These are phyloP conservation scores for Poterioochromonas sp. DNA, from an alignment of 352 stramenopile genomes.

Conservation along the genomic window DNA sequence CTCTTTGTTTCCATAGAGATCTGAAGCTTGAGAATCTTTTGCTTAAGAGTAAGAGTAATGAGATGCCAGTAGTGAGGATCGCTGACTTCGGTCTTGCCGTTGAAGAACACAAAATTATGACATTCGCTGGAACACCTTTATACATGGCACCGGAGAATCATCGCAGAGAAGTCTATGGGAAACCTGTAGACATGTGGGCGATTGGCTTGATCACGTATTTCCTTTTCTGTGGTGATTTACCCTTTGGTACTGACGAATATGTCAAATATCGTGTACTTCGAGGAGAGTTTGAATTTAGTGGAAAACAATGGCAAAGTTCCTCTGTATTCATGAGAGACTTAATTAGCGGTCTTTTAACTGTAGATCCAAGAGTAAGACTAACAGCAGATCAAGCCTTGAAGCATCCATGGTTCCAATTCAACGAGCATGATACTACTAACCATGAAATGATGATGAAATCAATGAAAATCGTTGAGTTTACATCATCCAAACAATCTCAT, in stretches of 20 bases:
- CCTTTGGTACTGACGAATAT: slow-evolving; percentile 79
- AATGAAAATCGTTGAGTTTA: too few relatives aligned
- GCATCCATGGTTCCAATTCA: slow-evolving; percentile 74
- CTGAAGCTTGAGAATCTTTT: slow-evolving; percentile 21
- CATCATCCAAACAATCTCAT: too few relatives aligned
- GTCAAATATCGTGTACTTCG: slow-evolving; percentile 56
- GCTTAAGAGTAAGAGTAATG: neutral
- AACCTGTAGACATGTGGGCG: slow-evolving; percentile 81
- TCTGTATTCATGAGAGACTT: slow-evolving; percentile 78
- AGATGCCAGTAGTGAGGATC: neutral
- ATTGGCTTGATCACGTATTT: slow-evolving; percentile 87
- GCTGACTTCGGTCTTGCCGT: neutral
- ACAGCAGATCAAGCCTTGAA: slow-evolving; percentile 64
- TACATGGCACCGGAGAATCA: slow-evolving; percentile 18
- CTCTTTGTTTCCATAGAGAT: too few relatives aligned
- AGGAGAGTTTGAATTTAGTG: slow-evolving; percentile 74
- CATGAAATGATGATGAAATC: too few relatives aligned
- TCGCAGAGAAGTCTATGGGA: slow-evolving; percentile 56
- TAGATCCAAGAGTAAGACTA: slow-evolving; percentile 62
- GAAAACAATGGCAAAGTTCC: slow-evolving; percentile 76
- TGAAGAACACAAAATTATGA: neutral
- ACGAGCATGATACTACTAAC: too few relatives aligned
- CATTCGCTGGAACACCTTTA: neutral
- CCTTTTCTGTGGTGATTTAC: slow-evolving; percentile 60
- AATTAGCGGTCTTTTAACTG: slow-evolving; percentile 78